These are phyloP conservation scores for Pseudogymnoascus verrucosus DNA, from an alignment of 2,329 filamentous ascomycete species.

Conservation along the genomic window DNA sequence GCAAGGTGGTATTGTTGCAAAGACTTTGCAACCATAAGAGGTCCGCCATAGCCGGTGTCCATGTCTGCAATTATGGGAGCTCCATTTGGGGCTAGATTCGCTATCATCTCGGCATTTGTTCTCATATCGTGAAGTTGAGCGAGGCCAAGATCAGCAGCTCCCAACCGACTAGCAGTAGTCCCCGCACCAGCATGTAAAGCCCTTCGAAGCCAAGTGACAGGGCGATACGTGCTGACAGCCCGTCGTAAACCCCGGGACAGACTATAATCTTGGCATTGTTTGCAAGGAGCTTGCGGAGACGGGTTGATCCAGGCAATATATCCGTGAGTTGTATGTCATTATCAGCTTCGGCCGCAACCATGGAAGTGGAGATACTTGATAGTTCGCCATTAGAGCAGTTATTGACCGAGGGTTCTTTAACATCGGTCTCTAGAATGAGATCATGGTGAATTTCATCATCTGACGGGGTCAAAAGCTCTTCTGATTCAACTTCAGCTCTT, in stretches of 20 bases:
- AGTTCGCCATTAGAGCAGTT: neutral
- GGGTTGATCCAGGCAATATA: neutral
- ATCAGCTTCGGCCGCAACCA: neutral
- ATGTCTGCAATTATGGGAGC: slow-evolving; percentile 43
- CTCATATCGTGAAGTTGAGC: slow-evolving; percentile 44
- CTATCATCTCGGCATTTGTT: slow-evolving; percentile 44
- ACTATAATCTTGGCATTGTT: slow-evolving; percentile 35
- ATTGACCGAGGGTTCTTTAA: neutral
- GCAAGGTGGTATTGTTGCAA: slow-evolving; percentile 42
- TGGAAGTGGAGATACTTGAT: neutral
- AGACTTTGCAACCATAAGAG: slow-evolving; percentile 45
- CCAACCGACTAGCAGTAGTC: slow-evolving; percentile 39
- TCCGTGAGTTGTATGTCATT: neutral
- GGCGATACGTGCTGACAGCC: slow-evolving; percentile 56
- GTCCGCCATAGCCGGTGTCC: slow-evolving; percentile 46
- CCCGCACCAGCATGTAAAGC: slow-evolving; percentile 56
- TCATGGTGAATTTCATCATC: neutral
- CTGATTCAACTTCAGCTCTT: neutral
- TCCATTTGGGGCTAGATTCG: slow-evolving; percentile 38
- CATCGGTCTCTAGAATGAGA: neutral
- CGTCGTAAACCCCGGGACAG: slow-evolving; percentile 61
- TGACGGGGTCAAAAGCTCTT: neutral
- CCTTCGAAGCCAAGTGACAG: slow-evolving; percentile 54
- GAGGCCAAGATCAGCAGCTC: slow-evolving; percentile 42
- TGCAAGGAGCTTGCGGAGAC: neutral